Conservation (phyloP, 257 asterid genomes). For the Eustoma russellianum region DNA sequence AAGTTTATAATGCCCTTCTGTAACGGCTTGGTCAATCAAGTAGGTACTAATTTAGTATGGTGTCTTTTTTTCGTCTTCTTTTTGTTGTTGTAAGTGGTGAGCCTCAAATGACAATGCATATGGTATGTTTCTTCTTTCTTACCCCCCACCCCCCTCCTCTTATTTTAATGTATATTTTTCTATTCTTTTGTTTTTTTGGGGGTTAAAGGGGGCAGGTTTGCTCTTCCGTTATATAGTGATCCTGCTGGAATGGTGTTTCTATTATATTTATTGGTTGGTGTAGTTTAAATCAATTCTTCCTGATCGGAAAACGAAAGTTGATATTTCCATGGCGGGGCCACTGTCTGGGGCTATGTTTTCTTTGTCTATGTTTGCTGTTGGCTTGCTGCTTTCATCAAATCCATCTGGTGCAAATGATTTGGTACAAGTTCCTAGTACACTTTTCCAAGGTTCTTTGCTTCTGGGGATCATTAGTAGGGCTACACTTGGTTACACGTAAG, state of each 20-base stretch:
- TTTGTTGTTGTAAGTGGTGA: no score
- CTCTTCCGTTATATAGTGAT: no score
- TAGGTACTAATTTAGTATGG: no score
- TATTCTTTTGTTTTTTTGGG: no score
- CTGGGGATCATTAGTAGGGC: slow-evolving; percentile 92
- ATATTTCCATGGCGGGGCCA: slow-evolving; percentile 88
- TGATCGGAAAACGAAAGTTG: slow-evolving; percentile 81
- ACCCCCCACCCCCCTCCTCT: no score
- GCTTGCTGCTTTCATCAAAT: slow-evolving; percentile 74
- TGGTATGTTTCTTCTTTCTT: no score
- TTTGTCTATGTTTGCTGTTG: slow-evolving; percentile 71
- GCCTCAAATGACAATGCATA: no score
- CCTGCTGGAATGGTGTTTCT: neutral
- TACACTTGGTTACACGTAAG: slow-evolving; percentile 76
- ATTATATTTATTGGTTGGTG: slow-evolving; percentile 18
- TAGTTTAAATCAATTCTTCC: slow-evolving; percentile 98
- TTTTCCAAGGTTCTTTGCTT: slow-evolving; percentile 94
- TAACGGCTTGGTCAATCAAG: no score
- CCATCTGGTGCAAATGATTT: slow-evolving; percentile 68
- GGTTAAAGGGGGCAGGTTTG: no score
- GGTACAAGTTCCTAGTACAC: slow-evolving; percentile 90
- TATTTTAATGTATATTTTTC: no score
- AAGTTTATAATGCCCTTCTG: no score
- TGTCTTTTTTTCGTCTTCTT: no score
- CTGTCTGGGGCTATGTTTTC: slow-evolving; percentile 81